A percentile compares a stretch with the other conserved stretches of the same genome.
Conservation (phyloP, 163 green algal genomes). For the Scenedesmus sp. region DNA sequence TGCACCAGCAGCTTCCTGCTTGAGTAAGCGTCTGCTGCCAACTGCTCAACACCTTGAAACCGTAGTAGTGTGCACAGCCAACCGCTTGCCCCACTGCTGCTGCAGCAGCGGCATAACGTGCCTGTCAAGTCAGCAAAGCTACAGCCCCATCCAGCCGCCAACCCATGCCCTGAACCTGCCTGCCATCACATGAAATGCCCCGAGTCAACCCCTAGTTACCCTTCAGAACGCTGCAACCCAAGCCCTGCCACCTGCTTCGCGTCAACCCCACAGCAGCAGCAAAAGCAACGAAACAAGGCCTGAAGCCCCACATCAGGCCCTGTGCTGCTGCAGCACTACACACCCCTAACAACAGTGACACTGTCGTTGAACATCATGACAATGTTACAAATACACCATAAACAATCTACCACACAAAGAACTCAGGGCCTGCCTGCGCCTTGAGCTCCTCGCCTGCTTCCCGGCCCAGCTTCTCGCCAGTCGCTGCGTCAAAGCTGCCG, state of each 20-base stretch:
- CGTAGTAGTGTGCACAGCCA: neutral
- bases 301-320: neutral
- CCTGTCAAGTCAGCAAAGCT: neutral
- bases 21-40: neutral
- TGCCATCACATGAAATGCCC: neutral
- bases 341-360: neutral
- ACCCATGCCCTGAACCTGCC: neutral
- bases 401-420: slow-evolving; percentile 88
- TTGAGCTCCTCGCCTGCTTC: slow-evolving; percentile 92
- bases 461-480: slow-evolving; percentile 77
- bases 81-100: neutral
- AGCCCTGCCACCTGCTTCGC: neutral
- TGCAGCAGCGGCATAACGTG: neutral
- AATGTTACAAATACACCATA: neutral
- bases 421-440: slow-evolving; percentile 81
- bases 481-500: slow-evolving; percentile 75
- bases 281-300: neutral
- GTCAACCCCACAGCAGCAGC: neutral
- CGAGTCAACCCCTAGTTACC: neutral
- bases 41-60: neutral
- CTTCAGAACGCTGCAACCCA: neutral
- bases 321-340: neutral
- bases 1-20: neutral
- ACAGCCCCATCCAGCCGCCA: neutral
- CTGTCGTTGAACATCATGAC: neutral